Base-by-base conservation (phyloP, 345 rosid genomes). In the Pseudoturritis turrita region DNA sequence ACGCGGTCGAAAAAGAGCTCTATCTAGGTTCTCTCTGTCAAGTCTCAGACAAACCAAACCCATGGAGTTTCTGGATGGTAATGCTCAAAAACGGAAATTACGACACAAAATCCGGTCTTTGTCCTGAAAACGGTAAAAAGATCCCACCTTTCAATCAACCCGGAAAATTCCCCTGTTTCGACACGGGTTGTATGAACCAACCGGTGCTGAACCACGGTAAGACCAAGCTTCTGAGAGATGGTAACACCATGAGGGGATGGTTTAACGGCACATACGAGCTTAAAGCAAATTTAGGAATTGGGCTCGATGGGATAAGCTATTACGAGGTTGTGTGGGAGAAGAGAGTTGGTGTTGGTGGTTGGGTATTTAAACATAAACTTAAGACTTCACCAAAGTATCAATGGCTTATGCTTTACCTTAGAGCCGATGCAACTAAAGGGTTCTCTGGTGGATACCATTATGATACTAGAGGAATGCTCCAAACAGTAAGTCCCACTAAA, bases 71-170 rank as follows among this genome's bases (percentile, higher is more conserved):
- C 71, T 89, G 97, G 96, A 89, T 85, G 92, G 70, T 88, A 62
- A 92, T 92, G 98, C 83, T 92, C 57, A 92, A 92, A 65, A 92
- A 87, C 75, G 98, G 98, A 7, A 92, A 92, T 79, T 87, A 79
- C 63, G 97, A 90, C 72, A 81, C 91, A 18, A 78, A 31, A 7
- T 81, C 88, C 37, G 81, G 85, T 51, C 70, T 79, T 35, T 92
- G 98, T 31, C 98, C 96, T 22, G 22, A 82, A 54, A 84, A 92
- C 62, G 98, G 96, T 23, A 73, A 81, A 40, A 74, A 44, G 51
- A 54, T 56, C n/a, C 83, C 75, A 56, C 87, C 93, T 44, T 87
- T 82, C 23, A 43, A 26, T 14, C 69, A 70, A 7, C 75, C 89
- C 4, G 79, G 79, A 5, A 63, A 70, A 17, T 90, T 92, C 68